Evolutionary conservation across 176 grass and related monocot species (phyloP).

Genomic region (Raddia guianensis): DNA sequence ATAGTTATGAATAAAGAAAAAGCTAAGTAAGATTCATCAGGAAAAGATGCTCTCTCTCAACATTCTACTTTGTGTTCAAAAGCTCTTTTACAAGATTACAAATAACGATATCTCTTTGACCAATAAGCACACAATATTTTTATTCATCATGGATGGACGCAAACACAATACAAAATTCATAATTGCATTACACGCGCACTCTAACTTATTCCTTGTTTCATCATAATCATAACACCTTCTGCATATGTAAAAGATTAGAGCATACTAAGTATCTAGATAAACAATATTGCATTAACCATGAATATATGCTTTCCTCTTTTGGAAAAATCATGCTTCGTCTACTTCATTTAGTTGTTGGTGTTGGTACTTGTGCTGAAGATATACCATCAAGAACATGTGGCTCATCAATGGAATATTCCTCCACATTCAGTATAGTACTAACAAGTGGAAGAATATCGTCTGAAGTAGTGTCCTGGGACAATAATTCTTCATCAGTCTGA

Average conservation of each 20-base stretch:
- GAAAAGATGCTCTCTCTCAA: background rate
- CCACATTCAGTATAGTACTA: background rate
- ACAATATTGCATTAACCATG: background rate
- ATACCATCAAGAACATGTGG: background rate
- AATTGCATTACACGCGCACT: background rate
- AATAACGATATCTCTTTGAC: background rate
- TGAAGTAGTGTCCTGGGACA: too few relatives aligned
- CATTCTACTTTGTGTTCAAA: background rate
- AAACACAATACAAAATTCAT: background rate
- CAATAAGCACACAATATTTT: background rate
- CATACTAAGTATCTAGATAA: background rate
- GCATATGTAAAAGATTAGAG: background rate
- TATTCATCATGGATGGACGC: background rate
- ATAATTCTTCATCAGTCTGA: background rate
- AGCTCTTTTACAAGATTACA: background rate
- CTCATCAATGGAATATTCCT: background rate
- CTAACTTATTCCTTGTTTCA: background rate
- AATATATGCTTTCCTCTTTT: background rate
- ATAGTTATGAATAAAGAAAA: background rate
- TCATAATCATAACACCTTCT: background rate
- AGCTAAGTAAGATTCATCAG: background rate
- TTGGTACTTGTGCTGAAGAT: background rate
- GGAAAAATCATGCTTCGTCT: background rate
- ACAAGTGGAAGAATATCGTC: background rate
- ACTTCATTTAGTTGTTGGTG: background rate